Base-by-base conservation (phyloP, 2,329 filamentous ascomycete species). In the Fusarium brevicatenulatum region DNA sequence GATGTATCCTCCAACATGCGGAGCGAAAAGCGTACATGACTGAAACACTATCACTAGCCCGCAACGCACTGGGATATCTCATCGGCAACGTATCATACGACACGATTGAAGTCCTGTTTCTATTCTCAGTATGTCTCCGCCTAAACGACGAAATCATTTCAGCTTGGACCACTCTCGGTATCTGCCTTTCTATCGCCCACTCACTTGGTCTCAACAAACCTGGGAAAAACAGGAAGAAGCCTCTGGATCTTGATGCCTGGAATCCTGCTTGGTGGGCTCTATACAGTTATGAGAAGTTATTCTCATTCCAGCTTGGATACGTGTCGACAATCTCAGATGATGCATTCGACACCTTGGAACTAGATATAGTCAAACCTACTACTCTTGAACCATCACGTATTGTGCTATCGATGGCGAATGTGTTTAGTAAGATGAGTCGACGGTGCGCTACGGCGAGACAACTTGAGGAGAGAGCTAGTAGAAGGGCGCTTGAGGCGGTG, bases 111-210 rank as follows among this genome's bases (percentile, higher is more conserved):
- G 28, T 61, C 2, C 9, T 67, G 2, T 67, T 67, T 7, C 12
- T 67, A 0, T 47, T 61, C 21, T 67, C 64, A 2, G 54, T 61
- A 1, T 67, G 63, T 32, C 64, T 67, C 2, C 63, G 64, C 2
- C 30, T 67, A 0, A 67, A 67, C 9, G 64, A 67, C 9, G 64
- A 67, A 0, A 60, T 67, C 5, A 67, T 42, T 1, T 66, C 64
- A 3, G 56, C 64, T 1, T 67, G 64, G 64, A 67, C 64, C 12
- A 47, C 64, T 0, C 44, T 67, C 1, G 64, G 64, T 0, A 42
- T 53, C 9, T 67, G 64, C 6, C 34, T 67, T 0, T 67, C 64
- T 0, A 46, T 67, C 0, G 53, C 64, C 0, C 64, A 67, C 15
- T 61, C 44, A 0, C 34, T 67, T 1, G 63, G 63, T 0, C 53